Evolutionary conservation across 2,329 filamentous ascomycete species (phyloP).

Genomic region (Cercospora berteroae): DNA sequence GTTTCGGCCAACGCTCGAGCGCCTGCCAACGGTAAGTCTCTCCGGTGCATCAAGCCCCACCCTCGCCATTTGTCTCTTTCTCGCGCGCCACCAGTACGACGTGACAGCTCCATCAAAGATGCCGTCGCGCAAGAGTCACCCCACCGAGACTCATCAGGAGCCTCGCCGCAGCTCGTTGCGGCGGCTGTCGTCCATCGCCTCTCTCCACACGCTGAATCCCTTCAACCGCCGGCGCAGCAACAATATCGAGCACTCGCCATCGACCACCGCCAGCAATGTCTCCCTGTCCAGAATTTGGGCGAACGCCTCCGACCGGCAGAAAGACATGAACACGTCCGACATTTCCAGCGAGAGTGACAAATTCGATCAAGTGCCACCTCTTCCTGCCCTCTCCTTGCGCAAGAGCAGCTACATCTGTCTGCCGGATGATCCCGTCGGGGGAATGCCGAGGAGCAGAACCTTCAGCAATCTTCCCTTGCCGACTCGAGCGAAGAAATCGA

Average conservation of each 20-base stretch:
- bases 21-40: background rate
- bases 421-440: constrained; percentile 35
- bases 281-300: constrained; percentile 28
- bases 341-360: constrained; percentile 13
- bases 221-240: constrained; percentile 37
- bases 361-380: constrained; percentile 16
- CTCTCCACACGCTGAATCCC: constrained; percentile 36
- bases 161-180: constrained; percentile 29
- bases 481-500: constrained; percentile 25
- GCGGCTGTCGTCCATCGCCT: constrained; percentile 38
- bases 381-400: constrained; percentile 16
- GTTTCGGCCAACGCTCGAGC: background rate
- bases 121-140: constrained; percentile 28
- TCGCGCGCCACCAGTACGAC: background rate
- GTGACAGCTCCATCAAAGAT: constrained; percentile 12
- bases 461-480: constrained; percentile 40
- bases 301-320: constrained; percentile 19
- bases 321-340: constrained; percentile 11
- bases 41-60: background rate
- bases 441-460: constrained; percentile 38
- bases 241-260: constrained; percentile 20
- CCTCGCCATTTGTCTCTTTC: background rate
- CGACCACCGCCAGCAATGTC: constrained; percentile 29
- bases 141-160: constrained; percentile 24
- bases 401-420: constrained; percentile 37